Evolutionary conservation across 768 basidiomycete species (phyloP).

Genomic region (Russula sp.): DNA sequence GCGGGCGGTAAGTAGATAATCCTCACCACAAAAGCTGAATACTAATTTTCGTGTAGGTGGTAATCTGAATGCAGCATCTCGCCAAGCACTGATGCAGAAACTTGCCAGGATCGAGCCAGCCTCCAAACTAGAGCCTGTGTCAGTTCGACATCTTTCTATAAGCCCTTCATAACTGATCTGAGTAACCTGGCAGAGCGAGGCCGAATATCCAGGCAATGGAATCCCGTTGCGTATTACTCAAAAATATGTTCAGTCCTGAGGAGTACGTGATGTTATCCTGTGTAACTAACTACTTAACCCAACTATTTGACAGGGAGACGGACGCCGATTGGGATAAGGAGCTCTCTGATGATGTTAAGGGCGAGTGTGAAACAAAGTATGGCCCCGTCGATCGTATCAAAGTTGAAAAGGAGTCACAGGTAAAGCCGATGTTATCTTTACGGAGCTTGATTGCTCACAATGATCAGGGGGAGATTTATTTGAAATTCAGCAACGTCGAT

Average conservation of each 20-base stretch:
- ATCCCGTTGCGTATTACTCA: constrained; percentile 83
- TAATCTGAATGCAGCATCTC: constrained; percentile 96
- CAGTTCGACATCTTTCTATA: constrained; percentile 28
- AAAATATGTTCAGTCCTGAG: constrained; percentile 97
- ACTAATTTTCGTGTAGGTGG: constrained; percentile 50
- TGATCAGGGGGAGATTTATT: constrained; percentile 88
- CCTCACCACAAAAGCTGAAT: background rate
- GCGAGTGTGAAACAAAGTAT: constrained; percentile 89
- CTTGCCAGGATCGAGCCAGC: constrained; percentile 88
- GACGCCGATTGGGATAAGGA: constrained; percentile 96
- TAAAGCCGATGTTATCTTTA: constrained; percentile 33
- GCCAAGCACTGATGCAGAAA: constrained; percentile 99
- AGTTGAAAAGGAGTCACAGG: constrained; percentile 91
- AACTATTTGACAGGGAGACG: constrained; percentile 61
- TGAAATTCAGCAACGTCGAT: constrained; percentile 81
- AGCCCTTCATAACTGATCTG: constrained; percentile 17
- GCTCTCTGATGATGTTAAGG: constrained; percentile 92
- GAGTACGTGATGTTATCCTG: constrained; percentile 50
- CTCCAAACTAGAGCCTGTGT: constrained; percentile 56
- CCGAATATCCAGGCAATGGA: constrained; percentile 81
- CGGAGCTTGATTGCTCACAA: background rate
- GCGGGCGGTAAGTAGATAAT: constrained; percentile 57
- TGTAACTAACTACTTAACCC: background rate
- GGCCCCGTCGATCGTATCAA: constrained; percentile 84
- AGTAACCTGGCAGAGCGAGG: constrained; percentile 44